phyloP scores from a whole-genome alignment of 495 filamentous ascomycete species.

The Parathielavia appendiculata region DNA sequence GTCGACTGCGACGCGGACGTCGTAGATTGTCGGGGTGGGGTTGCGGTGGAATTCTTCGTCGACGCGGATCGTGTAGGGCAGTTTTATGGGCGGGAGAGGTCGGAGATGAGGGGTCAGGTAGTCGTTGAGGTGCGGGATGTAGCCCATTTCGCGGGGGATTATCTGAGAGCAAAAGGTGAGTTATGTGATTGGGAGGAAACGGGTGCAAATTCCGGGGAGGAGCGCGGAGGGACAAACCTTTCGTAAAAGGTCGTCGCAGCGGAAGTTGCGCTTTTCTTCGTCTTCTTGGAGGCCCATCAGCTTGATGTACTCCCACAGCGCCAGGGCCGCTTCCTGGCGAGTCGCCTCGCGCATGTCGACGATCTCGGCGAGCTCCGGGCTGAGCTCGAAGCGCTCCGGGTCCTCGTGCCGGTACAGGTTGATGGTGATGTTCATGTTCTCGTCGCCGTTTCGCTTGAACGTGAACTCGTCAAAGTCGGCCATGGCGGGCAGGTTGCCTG shows the following conservation, averaged over 20 bases:
- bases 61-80: slow-evolving; percentile 90
- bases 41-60: slow-evolving; percentile 74
- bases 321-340: slow-evolving; percentile 76
- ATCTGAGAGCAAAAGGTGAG: slow-evolving; percentile 48
- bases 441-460: slow-evolving; percentile 86
- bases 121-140: slow-evolving; percentile 84
- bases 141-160: slow-evolving; percentile 70
- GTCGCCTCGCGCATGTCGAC: slow-evolving; percentile 85
- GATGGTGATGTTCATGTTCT: slow-evolving; percentile 86
- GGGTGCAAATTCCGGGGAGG: neutral
- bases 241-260: slow-evolving; percentile 76
- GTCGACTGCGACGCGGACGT: slow-evolving; percentile 78
- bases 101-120: slow-evolving; percentile 67
- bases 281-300: slow-evolving; percentile 83
- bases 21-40: slow-evolving; percentile 72
- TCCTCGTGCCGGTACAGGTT: slow-evolving; percentile 80
- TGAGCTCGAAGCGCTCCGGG: slow-evolving; percentile 76
- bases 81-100: slow-evolving; percentile 73
- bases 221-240: slow-evolving; percentile 53
- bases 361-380: slow-evolving; percentile 70
- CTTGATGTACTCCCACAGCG: slow-evolving; percentile 92
- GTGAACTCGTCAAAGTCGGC: slow-evolving; percentile 87
- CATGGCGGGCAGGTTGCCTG: slow-evolving; percentile 43
- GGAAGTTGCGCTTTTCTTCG: slow-evolving; percentile 85
- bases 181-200: slow-evolving; percentile 15